Evolutionary conservation across 108 stramenopile species (phyloP).

Genomic region (Skeletonema potamos): DNA sequence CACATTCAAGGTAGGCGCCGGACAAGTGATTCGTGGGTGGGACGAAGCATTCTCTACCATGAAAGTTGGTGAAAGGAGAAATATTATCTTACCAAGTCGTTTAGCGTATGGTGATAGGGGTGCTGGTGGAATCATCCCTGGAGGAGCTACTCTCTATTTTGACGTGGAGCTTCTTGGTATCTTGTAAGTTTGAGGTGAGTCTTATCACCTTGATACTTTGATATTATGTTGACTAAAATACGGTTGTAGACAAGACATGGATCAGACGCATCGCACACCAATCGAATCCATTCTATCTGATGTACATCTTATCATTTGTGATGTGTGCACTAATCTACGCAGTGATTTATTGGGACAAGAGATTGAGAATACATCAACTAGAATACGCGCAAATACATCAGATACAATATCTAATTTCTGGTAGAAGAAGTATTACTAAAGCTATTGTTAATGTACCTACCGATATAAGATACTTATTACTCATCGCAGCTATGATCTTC

Average conservation of each 20-base stretch:
- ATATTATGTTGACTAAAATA: background rate
- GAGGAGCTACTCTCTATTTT: conserved; percentile 92
- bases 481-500: no score
- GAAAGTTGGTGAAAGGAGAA: conserved; percentile 91
- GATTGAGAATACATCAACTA: background rate
- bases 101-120: conserved; percentile 93
- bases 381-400: background rate
- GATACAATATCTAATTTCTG: background rate
- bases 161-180: conserved; percentile 89
- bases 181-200: conserved; percentile 49
- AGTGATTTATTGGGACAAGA: background rate
- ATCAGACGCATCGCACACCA: background rate
- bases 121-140: conserved; percentile 90
- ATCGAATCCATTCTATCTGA: conserved; percentile 93
- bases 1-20: conserved; percentile 87
- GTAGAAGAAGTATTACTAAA: background rate
- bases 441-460: background rate
- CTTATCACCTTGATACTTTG: conserved; percentile 28
- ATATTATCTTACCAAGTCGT: conserved; percentile 82
- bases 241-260: background rate
- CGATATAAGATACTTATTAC: no score
- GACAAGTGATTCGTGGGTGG: conserved; percentile 93
- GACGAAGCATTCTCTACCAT: conserved; percentile 83
- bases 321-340: background rate
- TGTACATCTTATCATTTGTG: background rate